Percentiles rank a stretch among this genome's conserved stretches.
These are phyloP conservation scores for Fremontodendron californicum DNA, from an alignment of 345 rosid genomes.

Conservation along the genomic window DNA sequence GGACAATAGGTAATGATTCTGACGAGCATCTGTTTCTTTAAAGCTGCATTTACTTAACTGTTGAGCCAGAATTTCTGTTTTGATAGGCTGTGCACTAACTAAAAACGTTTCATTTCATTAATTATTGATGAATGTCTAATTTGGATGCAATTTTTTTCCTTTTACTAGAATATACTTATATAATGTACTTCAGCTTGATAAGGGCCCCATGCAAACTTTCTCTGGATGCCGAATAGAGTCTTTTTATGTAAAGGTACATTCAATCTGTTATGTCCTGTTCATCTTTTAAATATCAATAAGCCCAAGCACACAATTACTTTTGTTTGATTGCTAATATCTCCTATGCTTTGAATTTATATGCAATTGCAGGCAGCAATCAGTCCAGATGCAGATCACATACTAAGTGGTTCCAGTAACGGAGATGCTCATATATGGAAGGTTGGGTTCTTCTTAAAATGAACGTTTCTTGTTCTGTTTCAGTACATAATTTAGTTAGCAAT, in stretches of 20 bases:
- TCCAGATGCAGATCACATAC: slow-evolving; percentile 71
- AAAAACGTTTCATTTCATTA: background rate
- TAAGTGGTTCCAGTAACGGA: slow-evolving; percentile 91
- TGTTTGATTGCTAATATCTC: slow-evolving; percentile 9
- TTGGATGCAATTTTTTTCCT: background rate
- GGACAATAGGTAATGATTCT: slow-evolving; percentile 60
- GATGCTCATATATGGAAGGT: slow-evolving; percentile 91
- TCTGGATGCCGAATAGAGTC: slow-evolving; percentile 74
- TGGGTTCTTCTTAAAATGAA: slow-evolving; percentile 1
- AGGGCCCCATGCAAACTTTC: slow-evolving; percentile 67
- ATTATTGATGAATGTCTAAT: slow-evolving; percentile 1
- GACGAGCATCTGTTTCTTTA: background rate
- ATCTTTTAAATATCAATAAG: background rate
- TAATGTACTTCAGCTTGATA: slow-evolving; percentile 68
- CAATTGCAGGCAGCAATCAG: slow-evolving; percentile 72
- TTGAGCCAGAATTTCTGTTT: background rate
- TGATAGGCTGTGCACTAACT: background rate
- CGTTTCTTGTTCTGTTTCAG: background rate
- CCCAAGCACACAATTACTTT: background rate
- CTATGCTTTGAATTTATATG: background rate
- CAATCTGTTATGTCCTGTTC: background rate
- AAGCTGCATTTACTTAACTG: background rate
- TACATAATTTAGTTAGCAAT: slow-evolving; percentile 12
- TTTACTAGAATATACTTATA: slow-evolving; percentile 68
- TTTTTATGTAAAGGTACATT: slow-evolving; percentile 74